A percentile compares a stretch with the other conserved stretches of the same genome.
Evolutionary conservation across 2,329 filamentous ascomycete genomes (phyloP).

Genomic region (Sarocladiaceae sp.): DNA sequence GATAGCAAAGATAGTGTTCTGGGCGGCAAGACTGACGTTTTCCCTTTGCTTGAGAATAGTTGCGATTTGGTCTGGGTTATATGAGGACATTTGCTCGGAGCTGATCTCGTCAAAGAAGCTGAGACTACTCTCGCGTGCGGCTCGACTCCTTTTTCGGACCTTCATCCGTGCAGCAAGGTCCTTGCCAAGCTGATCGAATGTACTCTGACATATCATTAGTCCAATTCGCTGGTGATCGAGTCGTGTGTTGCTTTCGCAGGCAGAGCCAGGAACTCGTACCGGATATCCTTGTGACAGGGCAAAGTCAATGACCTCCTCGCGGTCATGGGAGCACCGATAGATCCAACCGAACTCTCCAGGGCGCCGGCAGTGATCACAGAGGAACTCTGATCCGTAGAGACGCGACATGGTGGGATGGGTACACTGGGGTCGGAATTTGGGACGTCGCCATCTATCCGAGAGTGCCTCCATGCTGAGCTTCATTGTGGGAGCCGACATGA

Average conservation of each 20-base stretch:
- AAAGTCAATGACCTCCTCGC: slow-evolving; percentile 33
- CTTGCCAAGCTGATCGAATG: slow-evolving; percentile 29
- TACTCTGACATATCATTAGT: slow-evolving; percentile 16
- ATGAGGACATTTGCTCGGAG: slow-evolving; percentile 33
- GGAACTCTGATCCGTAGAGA: slow-evolving; percentile 45
- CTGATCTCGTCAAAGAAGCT: slow-evolving; percentile 40
- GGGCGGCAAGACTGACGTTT: slow-evolving; percentile 31
- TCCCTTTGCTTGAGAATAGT: slow-evolving; percentile 44
- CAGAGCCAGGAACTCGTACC: slow-evolving; percentile 2
- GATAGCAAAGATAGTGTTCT: slow-evolving; percentile 19
- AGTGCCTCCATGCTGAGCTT: not conserved
- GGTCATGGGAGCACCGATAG: slow-evolving; percentile 66
- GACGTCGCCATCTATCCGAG: not conserved
- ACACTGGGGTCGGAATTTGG: slow-evolving; percentile 37
- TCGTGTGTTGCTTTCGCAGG: not conserved
- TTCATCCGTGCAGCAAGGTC: slow-evolving; percentile 25
- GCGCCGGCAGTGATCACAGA: slow-evolving; percentile 53
- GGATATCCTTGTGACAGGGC: slow-evolving; percentile 18
- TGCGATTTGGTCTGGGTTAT: slow-evolving; percentile 40
- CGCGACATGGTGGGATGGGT: slow-evolving; percentile 65
- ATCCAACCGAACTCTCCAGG: slow-evolving; percentile 61
- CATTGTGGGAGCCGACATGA: not conserved
- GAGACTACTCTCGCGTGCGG: slow-evolving; percentile 34
- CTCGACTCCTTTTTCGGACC: slow-evolving; percentile 31
- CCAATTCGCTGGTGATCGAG: not conserved